Evolutionary conservation across 371 early-diverging fungal genomes (phyloP).

Genomic region (Mucor indicus): DNA sequence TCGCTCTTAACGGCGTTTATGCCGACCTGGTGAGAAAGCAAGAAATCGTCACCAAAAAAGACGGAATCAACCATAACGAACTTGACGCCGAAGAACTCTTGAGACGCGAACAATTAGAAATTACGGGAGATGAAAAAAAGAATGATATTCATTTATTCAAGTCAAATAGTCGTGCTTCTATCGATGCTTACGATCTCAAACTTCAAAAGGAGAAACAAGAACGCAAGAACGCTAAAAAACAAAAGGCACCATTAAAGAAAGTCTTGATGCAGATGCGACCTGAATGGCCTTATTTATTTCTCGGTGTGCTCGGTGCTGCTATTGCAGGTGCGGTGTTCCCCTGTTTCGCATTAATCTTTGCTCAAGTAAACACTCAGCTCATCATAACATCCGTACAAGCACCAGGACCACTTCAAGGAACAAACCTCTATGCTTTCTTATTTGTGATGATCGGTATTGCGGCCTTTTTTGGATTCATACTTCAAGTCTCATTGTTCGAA

Average conservation of each 20-base stretch:
- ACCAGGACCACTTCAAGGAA: constrained; percentile 43
- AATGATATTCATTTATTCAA: constrained; percentile 21
- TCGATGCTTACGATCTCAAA: constrained; percentile 49
- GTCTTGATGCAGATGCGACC: constrained; percentile 36
- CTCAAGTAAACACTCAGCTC: constrained; percentile 31
- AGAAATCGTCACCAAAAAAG: constrained; percentile 40
- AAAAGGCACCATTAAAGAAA: constrained; percentile 45
- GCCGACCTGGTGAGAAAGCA: constrained; percentile 58
- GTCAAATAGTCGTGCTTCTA: constrained; percentile 32
- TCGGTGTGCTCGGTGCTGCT: constrained; percentile 46
- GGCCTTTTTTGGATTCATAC: constrained; percentile 44
- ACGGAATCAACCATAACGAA: constrained; percentile 15
- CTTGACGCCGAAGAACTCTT: constrained; percentile 27
- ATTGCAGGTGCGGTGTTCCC: constrained; percentile 62
- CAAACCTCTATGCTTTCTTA: constrained; percentile 74
- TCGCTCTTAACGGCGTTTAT: constrained; percentile 52
- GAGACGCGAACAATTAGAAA: constrained; percentile 38
- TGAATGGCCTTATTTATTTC: constrained; percentile 35
- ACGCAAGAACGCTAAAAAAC: constrained; percentile 37
- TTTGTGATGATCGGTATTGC: constrained; percentile 66
- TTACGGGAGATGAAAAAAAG: constrained; percentile 20
- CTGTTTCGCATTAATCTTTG: constrained; percentile 44
- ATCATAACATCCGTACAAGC: constrained; percentile 12
- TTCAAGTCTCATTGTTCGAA: constrained; percentile 42
- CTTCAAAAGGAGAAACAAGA: constrained; percentile 41